Evolutionary conservation across 148 eudicot genomes (phyloP).

Genomic region (Persicaria maculosa): DNA sequence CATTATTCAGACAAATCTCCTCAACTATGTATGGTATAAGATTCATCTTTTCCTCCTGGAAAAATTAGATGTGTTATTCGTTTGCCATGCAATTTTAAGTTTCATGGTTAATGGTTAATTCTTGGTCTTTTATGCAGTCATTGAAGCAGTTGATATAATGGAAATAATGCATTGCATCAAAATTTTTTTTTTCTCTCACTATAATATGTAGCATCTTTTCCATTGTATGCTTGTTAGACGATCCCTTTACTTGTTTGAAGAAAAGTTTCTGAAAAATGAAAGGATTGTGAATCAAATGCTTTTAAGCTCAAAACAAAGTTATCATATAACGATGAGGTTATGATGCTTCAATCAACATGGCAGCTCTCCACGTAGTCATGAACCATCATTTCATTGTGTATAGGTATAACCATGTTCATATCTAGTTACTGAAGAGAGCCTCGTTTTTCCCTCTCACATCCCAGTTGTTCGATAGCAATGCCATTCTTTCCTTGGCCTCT

Average conservation of each 20-base stretch:
- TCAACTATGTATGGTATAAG: not conserved
- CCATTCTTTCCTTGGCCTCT: not conserved
- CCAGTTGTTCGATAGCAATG: not conserved
- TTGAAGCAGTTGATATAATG: not conserved
- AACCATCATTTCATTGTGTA: not conserved
- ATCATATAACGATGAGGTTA: not conserved
- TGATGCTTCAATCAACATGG: not conserved
- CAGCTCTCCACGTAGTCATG: not conserved
- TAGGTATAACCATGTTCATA: not conserved
- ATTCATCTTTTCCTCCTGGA: not conserved
- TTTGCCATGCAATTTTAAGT: not conserved
- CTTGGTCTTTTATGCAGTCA: not conserved
- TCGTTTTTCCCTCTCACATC: not conserved
- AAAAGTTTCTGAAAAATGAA: not conserved
- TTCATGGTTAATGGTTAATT: slow-evolving; percentile 2
- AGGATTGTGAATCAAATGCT: not conserved
- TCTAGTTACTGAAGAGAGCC: not conserved
- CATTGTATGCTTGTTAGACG: not conserved
- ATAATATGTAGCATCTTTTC: not conserved
- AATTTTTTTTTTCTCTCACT: not conserved
- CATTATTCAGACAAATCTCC: slow-evolving; percentile 7
- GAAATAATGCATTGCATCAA: not conserved
- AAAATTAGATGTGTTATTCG: not conserved
- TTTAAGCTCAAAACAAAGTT: not conserved
- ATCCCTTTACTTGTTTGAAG: not conserved